These are phyloP conservation scores for Starmerella scarabaei DNA, from an alignment of 805 yeast genomes.

Conservation along the genomic window DNA sequence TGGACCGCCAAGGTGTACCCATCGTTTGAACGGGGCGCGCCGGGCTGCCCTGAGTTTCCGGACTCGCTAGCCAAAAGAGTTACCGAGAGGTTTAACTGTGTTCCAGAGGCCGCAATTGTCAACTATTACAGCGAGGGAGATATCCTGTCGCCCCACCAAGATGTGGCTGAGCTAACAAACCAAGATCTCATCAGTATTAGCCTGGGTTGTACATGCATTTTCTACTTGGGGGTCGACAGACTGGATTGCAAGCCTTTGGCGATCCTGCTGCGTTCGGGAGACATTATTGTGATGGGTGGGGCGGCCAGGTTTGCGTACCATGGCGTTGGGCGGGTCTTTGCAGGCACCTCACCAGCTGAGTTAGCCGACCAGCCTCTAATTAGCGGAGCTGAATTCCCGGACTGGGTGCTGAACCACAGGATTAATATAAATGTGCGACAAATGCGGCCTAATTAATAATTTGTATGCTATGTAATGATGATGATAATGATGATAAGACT, in stretches of 20 bases:
- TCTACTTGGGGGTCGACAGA: conserved; percentile 25
- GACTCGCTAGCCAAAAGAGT: conserved; percentile 19
- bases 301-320: conserved; percentile 31
- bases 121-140: conserved; percentile 35
- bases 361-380: conserved; percentile 3
- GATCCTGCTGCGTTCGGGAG: conserved; percentile 30
- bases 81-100: conserved; percentile 20
- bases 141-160: conserved; percentile 33
- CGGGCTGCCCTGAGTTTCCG: conserved; percentile 27
- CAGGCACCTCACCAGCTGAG: conserved; percentile 26
- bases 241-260: conserved; percentile 25
- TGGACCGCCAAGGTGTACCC: conserved; percentile 35
- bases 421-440: conserved; percentile 33
- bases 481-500: too few relatives aligned
- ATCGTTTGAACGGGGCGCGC: conserved; percentile 25
- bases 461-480: too few relatives aligned
- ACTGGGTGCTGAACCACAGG: conserved; percentile 29
- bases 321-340: conserved; percentile 32
- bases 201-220: conserved; percentile 32
- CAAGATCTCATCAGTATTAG: conserved; percentile 30
- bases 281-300: conserved; percentile 33
- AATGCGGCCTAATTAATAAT: conserved; percentile 24
- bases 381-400: conserved; percentile 15
- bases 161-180: conserved; percentile 30
- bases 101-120: conserved; percentile 32